Evolutionary conservation across 1,284 basidiomycete genomes (phyloP).

Genomic region (Ganoderma sinense): DNA sequence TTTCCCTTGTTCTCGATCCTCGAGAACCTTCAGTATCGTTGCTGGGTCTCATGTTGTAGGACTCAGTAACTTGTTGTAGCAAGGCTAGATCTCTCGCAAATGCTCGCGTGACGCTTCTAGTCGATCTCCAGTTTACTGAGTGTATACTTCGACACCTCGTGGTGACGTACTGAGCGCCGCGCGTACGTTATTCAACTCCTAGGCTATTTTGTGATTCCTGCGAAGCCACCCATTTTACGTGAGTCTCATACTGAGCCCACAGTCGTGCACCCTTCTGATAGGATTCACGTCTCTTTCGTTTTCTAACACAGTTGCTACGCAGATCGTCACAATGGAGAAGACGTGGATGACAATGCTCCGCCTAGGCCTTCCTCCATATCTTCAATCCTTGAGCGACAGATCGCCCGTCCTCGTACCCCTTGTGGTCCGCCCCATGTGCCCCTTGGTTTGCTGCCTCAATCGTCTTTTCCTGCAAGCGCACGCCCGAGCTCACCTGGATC

Average conservation of each 20-base stretch:
- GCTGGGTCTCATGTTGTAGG: too few species aligned
- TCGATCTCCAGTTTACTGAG: too few species aligned
- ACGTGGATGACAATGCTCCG: constrained; percentile 6
- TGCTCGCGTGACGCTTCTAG: too few species aligned
- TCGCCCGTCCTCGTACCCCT: constrained; percentile 3
- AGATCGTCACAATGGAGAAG: not conserved
- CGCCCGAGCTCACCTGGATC: constrained; percentile 19
- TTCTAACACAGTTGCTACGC: not conserved
- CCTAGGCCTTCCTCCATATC: constrained; percentile 17
- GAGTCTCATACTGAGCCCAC: not conserved
- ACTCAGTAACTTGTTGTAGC: too few species aligned
- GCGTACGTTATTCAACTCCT: not conserved
- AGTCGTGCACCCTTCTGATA: not conserved
- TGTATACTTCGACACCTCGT: too few species aligned
- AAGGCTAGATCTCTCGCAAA: too few species aligned
- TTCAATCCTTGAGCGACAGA: constrained; percentile 7
- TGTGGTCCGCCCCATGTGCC: not conserved
- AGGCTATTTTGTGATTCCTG: not conserved
- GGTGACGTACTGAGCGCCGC: too few species aligned
- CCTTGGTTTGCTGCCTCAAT: not conserved
- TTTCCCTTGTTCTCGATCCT: not conserved
- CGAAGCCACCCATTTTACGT: not conserved
- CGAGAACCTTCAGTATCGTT: too few species aligned
- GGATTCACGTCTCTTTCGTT: not conserved
- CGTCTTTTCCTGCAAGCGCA: not conserved